phyloP scores from a whole-genome alignment of 1,139 yeast genomes.

The Saccharomycopsis crataegensis region DNA sequence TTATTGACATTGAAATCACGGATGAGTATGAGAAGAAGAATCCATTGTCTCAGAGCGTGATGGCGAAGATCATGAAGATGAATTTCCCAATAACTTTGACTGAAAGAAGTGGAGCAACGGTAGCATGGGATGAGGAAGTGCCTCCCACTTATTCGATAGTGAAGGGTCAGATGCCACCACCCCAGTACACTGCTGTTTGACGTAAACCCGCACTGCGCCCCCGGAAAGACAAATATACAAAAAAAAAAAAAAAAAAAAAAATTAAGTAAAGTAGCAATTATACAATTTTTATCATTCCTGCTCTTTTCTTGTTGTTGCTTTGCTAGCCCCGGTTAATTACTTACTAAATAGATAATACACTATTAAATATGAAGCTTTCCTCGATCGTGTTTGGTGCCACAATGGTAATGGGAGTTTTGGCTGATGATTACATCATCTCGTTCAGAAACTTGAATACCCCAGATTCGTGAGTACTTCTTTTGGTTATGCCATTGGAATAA shows the following conservation, averaged over 20 bases:
- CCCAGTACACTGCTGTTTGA: no score
- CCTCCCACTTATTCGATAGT: slow-evolving; percentile 2
- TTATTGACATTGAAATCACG: not conserved
- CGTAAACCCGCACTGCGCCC: no score
- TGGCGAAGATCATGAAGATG: not conserved
- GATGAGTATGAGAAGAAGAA: not conserved
- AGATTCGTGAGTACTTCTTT: slow-evolving; percentile 5
- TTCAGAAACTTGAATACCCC: slow-evolving; percentile 16
- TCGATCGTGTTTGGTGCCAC: not conserved
- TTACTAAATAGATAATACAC: no score
- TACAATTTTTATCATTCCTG: no score
- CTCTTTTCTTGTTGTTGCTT: no score
- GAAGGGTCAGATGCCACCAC: no score
- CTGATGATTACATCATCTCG: slow-evolving; percentile 11
- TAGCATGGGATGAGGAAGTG: slow-evolving; percentile 7
- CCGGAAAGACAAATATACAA: no score
- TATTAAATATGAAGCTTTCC: not conserved
- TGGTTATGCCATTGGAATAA: not conserved
- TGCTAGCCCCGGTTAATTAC: no score
- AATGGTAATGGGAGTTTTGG: not conserved
- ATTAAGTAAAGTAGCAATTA: no score
- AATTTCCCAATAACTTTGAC: slow-evolving; percentile 5
- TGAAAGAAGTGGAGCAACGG: not conserved
- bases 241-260: no score
- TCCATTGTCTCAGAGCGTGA: not conserved